Conservation (phyloP, 2,329 filamentous ascomycete species). For the Colletotrichum coccodes region DNA sequence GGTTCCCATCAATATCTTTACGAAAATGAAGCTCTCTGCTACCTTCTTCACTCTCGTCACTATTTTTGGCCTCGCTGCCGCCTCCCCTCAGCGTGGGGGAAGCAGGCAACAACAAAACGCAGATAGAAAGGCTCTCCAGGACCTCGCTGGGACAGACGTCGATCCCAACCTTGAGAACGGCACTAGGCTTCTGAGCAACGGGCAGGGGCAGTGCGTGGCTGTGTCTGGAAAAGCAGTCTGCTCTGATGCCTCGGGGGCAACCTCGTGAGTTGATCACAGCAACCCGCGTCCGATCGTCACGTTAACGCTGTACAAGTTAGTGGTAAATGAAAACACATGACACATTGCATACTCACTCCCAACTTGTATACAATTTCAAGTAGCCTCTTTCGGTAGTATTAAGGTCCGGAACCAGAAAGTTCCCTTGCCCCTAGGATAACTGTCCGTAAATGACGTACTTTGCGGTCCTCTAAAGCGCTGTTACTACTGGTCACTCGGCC, state of each 20-base stretch:
- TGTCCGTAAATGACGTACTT: too few relatives aligned
- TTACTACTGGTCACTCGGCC: too few relatives aligned
- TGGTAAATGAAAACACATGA: too few relatives aligned
- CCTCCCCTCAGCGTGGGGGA: slow-evolving; percentile 11
- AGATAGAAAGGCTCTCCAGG: slow-evolving; percentile 10
- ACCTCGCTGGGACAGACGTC: slow-evolving; percentile 19
- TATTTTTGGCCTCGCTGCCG: not conserved
- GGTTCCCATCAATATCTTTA: too few relatives aligned
- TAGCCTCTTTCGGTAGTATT: too few relatives aligned
- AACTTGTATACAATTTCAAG: too few relatives aligned
- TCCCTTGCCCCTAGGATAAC: too few relatives aligned
- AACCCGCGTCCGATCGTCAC: too few relatives aligned
- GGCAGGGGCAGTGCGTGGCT: slow-evolving; percentile 17
- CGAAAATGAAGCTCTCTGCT: slow-evolving; percentile 7
- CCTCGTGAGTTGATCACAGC: slow-evolving; percentile 10
- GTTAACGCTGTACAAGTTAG: too few relatives aligned
- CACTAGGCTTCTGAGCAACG: slow-evolving; percentile 12
- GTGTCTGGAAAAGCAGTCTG: slow-evolving; percentile 22
- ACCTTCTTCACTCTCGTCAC: not conserved
- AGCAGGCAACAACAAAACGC: slow-evolving; percentile 14
- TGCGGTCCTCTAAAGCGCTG: too few relatives aligned
- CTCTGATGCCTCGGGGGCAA: slow-evolving; percentile 11
- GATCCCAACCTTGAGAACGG: slow-evolving; percentile 22
- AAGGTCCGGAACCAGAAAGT: too few relatives aligned
- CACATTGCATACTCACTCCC: too few relatives aligned